phyloP scores from a whole-genome alignment of 352 stramenopile species.

The Pelagophyceae sp. region DNA sequence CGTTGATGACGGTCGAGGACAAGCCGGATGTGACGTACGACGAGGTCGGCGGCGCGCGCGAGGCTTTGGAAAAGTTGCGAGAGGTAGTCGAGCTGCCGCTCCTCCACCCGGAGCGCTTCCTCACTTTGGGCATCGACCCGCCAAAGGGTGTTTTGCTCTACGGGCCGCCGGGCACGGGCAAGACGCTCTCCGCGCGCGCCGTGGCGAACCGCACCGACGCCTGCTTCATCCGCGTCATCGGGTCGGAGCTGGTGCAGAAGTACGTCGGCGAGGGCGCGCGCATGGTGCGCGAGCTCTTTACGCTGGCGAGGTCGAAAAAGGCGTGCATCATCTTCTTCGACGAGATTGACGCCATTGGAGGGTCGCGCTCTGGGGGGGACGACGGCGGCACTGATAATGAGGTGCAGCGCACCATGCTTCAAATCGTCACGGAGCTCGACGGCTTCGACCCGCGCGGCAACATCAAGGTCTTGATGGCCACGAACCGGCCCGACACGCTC shows the following conservation, averaged over 20 bases:
- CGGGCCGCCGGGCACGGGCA: constrained; percentile 90
- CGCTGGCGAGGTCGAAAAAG: constrained; percentile 96
- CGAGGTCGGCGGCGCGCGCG: constrained; percentile 95
- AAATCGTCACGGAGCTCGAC: constrained; percentile 98
- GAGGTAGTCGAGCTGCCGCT: constrained; percentile 97
- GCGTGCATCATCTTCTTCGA: constrained; percentile 97
- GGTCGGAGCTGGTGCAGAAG: constrained; percentile 97
- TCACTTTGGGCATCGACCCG: constrained; percentile 96
- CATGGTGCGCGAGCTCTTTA: constrained; percentile 99
- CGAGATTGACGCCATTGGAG: constrained; percentile 96
- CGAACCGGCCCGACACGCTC: constrained; percentile 91
- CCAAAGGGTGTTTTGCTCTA: constrained; percentile 98
- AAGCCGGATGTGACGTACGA: constrained; percentile 99
- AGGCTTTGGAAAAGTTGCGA: constrained; percentile 94
- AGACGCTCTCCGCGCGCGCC: constrained; percentile 88
- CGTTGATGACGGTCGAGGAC: constrained; percentile 95
- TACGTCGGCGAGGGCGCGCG: constrained; percentile 97
- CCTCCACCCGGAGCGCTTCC: constrained; percentile 95
- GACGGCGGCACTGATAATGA: constrained; percentile 95
- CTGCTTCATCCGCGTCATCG: constrained; percentile 99
- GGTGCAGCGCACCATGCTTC: constrained; percentile 98
- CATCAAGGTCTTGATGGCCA: constrained; percentile 98
- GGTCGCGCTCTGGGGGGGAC: constrained; percentile 60
- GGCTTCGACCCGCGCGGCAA: constrained; percentile 96
- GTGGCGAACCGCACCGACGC: constrained; percentile 97